phyloP scores from a whole-genome alignment of 495 filamentous ascomycete genomes.

The Podospora comata region DNA sequence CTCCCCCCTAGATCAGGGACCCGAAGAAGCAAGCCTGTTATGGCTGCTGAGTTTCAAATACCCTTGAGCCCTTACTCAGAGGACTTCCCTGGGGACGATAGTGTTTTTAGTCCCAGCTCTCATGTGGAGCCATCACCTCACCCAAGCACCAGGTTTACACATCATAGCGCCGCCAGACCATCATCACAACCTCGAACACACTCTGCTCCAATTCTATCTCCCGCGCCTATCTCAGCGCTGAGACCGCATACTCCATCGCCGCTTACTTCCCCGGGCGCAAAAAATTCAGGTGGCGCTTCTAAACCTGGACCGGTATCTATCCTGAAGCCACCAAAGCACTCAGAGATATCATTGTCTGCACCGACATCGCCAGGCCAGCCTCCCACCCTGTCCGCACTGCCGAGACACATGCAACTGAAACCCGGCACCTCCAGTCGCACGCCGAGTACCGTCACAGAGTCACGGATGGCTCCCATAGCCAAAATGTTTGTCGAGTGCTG shows the following conservation, averaged over 20 bases:
- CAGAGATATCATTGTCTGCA: constrained; percentile 9
- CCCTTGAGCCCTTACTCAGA: constrained; percentile 16
- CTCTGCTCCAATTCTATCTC: constrained; percentile 11
- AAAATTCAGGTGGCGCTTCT: not conserved
- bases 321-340: constrained; percentile 29
- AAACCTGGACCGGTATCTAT: constrained; percentile 27
- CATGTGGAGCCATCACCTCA: constrained; percentile 5
- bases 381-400: constrained; percentile 27
- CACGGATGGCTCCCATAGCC: constrained; percentile 47
- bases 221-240: constrained; percentile 1
- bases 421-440: constrained; percentile 19
- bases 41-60: constrained; percentile 8
- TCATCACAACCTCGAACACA: constrained; percentile 15
- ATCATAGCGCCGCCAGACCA: not conserved
- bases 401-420: constrained; percentile 35
- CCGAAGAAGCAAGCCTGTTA: not conserved
- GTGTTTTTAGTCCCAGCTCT: not conserved
- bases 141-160: constrained; percentile 12
- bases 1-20: not conserved
- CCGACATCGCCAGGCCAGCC: constrained; percentile 8
- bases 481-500: constrained; percentile 83
- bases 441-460: constrained; percentile 10
- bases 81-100: constrained; percentile 11
- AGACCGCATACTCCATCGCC: constrained; percentile 8
- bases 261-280: constrained; percentile 2